Evolutionary conservation across 176 grass and related monocot species (phyloP), one percentile per base, ranked within the genome.

Genomic region (Panicum miliaceum): DNA sequence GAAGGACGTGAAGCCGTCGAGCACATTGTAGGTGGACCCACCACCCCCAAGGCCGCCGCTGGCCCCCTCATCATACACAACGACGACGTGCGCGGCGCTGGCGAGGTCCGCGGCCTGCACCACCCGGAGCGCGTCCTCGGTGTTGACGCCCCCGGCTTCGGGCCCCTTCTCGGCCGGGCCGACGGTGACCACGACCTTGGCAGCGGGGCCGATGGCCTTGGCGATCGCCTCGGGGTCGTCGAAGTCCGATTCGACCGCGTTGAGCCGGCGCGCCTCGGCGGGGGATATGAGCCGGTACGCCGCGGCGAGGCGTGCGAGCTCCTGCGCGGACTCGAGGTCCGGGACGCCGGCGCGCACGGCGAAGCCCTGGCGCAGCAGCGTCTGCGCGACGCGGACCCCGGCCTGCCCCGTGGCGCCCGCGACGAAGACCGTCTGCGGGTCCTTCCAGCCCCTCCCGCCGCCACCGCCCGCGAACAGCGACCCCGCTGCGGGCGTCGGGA

Each of bases 181-280:
- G n/a, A 95, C 74, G 38, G 93, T 98, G 72, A 98, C 86, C 67
- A 98, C 96, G 71, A 98, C 93, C 85, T 95, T 98, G 26, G 89
- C 69, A 8, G 96, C 96, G 14, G 96, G 83, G 3, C 91, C 96
- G 76, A 95, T 98, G 87, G 96, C 86, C 92, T 98, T 95, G 54
- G 96, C 91, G 56, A 98, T 98, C 20, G 93, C 80, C 69, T 93
- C 91, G 4, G 89, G 81, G 65, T 98, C 91, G 26, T 65, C 70
- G 20, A 87, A 93, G 68, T 25, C 41, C 42, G 93, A 90, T 84
- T 93, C 80, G 29, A 98, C 93, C 6, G 96, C 93, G 42, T 98
- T 95, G 27, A 95, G 71, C 61, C 85, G 66, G 56, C 87, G 92
- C 50, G 91, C 89, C 72, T 98, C 96, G 47, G 48, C 75, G 1